Base-by-base conservation (phyloP, 2,329 filamentous ascomycete genomes). In the Botryotinia narcissicola region DNA sequence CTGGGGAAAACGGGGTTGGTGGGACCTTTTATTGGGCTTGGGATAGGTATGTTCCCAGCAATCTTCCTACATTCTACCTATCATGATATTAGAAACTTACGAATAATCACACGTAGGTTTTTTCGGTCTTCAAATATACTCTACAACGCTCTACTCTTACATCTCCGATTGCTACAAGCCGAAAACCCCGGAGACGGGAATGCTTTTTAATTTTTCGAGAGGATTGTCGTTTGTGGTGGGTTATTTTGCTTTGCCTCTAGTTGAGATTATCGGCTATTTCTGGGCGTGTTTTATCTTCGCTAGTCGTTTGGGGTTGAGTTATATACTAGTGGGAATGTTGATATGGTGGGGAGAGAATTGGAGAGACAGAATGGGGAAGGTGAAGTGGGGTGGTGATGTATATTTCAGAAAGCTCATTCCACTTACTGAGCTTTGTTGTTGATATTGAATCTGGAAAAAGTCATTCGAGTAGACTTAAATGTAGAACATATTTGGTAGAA, bases 361-460 rank as follows among this genome's bases (percentile, higher is more conserved):
- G 12, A n/a, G 48, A 12, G 48, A 51, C 10, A 51, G 1, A 51
- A 51, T 12, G 25, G 25, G 22, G 4, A n/a, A 14, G 5, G 4
- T 51, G 25, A 10, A n/a, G 25, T n/a, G 48, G 25, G 16, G 12
- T 51, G 48, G 48, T n/a, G 25, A n/a, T n/a, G 12, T n/a, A 51
- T n/a, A 51, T 10, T n/a, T 51, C 12, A 1, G 4, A 51, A n/a
- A 10, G 9, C 5, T 14, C 0, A 1, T 0, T 51, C 6, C 10
- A 12, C 1, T n/a, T 51, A 4, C 48, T 51, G 12, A 2, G 4
- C 1, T 51, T 25, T 1, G 12, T 14, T 51, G 0, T 0, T 54
- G 2, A 54, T 16, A 18, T 18, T 29, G 5, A 29, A 18, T 54
- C 14, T 54, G 0, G 51, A 18, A 54, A 2, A 16, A 16, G 0